Percentiles rank a stretch among this genome's conserved stretches.
Conservation (phyloP, 1,284 basidiomycete genomes). For the Microbotryum scabiosae region DNA sequence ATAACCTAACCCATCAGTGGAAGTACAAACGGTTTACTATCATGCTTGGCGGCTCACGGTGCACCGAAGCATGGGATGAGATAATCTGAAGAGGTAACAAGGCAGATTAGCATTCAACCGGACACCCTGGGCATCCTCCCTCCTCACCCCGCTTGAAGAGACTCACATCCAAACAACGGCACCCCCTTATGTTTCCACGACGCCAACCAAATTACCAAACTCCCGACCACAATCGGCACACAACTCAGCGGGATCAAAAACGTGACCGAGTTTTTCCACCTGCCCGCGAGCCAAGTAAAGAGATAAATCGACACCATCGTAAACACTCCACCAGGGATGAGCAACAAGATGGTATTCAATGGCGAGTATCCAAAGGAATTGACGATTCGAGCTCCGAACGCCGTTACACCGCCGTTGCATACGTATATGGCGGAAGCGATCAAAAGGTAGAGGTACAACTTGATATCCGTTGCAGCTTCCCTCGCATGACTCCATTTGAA, state of each 20-base stretch:
- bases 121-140: not conserved
- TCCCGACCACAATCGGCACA: slow-evolving; percentile 46
- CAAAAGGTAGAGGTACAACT: slow-evolving; percentile 44
- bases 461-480: slow-evolving; percentile 44
- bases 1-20: slow-evolving; percentile 20
- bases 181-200: slow-evolving; percentile 41
- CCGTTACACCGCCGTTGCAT: slow-evolving; percentile 42
- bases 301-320: slow-evolving; percentile 41
- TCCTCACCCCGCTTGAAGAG: slow-evolving; percentile 39
- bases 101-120: not conserved
- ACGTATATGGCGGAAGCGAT: slow-evolving; percentile 41
- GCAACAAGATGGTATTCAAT: slow-evolving; percentile 43
- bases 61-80: slow-evolving; percentile 44
- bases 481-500: slow-evolving; percentile 41
- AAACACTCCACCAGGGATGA: slow-evolving; percentile 37
- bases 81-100: slow-evolving; percentile 9
- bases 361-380: slow-evolving; percentile 44
- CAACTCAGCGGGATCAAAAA: slow-evolving; percentile 44
- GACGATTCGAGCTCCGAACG: slow-evolving; percentile 46
- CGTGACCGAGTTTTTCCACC: slow-evolving; percentile 41
- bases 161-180: slow-evolving; percentile 43
- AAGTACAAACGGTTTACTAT: too few species aligned
- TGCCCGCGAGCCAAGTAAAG: slow-evolving; percentile 41
- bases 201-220: slow-evolving; percentile 45
- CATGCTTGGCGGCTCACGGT: slow-evolving; percentile 41